Evolutionary conservation across 768 basidiomycete species (phyloP).

Genomic region (Amylocystis lapponica): DNA sequence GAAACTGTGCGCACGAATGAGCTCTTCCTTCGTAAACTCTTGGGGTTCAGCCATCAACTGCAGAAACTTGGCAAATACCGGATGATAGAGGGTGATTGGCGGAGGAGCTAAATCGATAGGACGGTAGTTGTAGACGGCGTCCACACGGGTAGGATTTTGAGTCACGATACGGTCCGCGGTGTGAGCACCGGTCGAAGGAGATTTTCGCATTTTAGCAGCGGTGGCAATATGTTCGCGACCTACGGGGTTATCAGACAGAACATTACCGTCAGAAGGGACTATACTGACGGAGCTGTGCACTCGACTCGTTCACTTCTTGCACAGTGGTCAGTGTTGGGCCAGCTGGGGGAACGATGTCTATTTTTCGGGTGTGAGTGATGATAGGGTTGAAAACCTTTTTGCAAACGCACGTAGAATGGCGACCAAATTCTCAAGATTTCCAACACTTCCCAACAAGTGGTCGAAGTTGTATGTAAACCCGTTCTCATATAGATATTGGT

Average conservation of each 20-base stretch:
- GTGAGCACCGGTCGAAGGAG: background rate
- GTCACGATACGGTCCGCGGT: background rate
- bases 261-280: background rate
- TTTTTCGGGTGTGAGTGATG: too few relatives aligned
- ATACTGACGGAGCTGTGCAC: background rate
- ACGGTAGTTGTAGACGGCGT: conserved; percentile 9
- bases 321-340: too few relatives aligned
- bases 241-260: background rate
- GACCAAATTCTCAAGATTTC: too few relatives aligned
- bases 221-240: background rate
- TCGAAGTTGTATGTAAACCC: too few relatives aligned
- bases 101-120: conserved; percentile 4
- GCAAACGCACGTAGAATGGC: too few relatives aligned
- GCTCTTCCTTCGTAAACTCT: background rate
- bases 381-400: too few relatives aligned
- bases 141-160: background rate
- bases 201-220: background rate
- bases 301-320: background rate
- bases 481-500: too few relatives aligned
- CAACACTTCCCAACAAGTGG: too few relatives aligned
- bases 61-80: conserved; percentile 8
- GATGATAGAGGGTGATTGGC: conserved; percentile 11
- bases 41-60: background rate
- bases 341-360: too few relatives aligned
- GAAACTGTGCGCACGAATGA: background rate